Percentiles rank a stretch among this genome's conserved stretches.
These are phyloP conservation scores for Pythium biforme DNA, from an alignment of 352 stramenopile genomes.

Conservation along the genomic window DNA sequence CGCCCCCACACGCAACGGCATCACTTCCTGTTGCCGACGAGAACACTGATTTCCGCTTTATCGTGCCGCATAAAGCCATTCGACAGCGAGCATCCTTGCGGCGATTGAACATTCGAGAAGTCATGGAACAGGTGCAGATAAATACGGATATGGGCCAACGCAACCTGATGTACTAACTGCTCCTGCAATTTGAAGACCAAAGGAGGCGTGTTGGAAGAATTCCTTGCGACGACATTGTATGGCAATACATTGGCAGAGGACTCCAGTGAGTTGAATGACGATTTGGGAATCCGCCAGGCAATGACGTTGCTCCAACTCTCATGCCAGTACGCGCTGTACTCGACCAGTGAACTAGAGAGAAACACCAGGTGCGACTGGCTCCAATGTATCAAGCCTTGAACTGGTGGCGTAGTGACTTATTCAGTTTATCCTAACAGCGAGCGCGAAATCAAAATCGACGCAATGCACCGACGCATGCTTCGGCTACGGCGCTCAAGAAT, in stretches of 20 bases:
- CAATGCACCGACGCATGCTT: neutral
- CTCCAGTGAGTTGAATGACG: neutral
- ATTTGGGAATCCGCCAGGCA: neutral
- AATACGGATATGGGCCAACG: neutral
- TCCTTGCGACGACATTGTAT: conserved; percentile 42
- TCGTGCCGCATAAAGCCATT: conserved; percentile 27
- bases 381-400: too few species aligned
- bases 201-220: conserved; percentile 35
- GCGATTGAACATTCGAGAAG: conserved; percentile 32
- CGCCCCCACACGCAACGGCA: neutral
- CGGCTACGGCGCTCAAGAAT: neutral
- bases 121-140: conserved; percentile 37
- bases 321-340: conserved; percentile 63
- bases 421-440: conserved; percentile 13
- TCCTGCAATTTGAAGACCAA: conserved; percentile 22
- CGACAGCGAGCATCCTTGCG: conserved; percentile 25
- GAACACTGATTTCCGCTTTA: conserved; percentile 31
- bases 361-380: conserved; percentile 32
- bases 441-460: conserved; percentile 8
- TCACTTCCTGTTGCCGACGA: neutral
- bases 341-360: conserved; percentile 32
- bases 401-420: too few species aligned
- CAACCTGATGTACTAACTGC: neutral
- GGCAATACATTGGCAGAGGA: neutral
- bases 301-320: conserved; percentile 49